Conservation (phyloP, 202 grass and related monocot species). For the Panicum virgatum region DNA sequence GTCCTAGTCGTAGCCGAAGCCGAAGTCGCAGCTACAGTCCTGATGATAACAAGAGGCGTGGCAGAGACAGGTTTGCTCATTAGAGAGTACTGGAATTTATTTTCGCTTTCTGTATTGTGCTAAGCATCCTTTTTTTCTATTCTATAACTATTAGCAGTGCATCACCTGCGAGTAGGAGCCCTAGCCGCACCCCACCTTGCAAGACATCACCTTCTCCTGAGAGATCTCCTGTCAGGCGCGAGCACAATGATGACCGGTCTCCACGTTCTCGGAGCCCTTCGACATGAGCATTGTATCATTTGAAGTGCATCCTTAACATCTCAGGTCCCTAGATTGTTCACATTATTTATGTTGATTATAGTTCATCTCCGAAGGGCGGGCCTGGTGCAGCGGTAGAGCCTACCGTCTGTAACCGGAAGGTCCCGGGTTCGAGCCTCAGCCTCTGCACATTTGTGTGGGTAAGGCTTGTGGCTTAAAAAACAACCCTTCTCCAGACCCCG, state of each 20-base stretch:
- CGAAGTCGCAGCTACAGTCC: conserved; percentile 50
- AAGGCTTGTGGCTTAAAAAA: too few relatives aligned
- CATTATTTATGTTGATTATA: background rate
- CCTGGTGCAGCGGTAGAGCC: too few relatives aligned
- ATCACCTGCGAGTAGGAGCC: conserved; percentile 53
- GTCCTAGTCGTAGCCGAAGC: conserved; percentile 56
- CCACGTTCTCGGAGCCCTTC: conserved; percentile 50
- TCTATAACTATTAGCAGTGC: conserved; percentile 31
- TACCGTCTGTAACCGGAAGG: too few relatives aligned
- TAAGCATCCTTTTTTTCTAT: conserved; percentile 3
- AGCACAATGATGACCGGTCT: conserved; percentile 33
- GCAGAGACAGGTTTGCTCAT: conserved; percentile 48
- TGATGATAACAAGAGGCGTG: conserved; percentile 46
- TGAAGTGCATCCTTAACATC: background rate
- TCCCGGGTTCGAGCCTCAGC: too few relatives aligned
- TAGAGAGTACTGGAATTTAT: background rate
- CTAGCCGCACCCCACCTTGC: conserved; percentile 61
- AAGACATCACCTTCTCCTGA: conserved; percentile 41
- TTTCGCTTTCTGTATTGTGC: background rate
- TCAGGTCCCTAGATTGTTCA: conserved; percentile 29
- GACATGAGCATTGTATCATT: conserved; percentile 31
- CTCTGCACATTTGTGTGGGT: too few relatives aligned
- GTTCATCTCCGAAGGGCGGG: too few relatives aligned
- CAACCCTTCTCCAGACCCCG: too few relatives aligned
- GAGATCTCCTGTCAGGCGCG: conserved; percentile 43